Evolutionary conservation across 306 rosid genomes (phyloP).

Genomic region (Alnus glutinosa): DNA sequence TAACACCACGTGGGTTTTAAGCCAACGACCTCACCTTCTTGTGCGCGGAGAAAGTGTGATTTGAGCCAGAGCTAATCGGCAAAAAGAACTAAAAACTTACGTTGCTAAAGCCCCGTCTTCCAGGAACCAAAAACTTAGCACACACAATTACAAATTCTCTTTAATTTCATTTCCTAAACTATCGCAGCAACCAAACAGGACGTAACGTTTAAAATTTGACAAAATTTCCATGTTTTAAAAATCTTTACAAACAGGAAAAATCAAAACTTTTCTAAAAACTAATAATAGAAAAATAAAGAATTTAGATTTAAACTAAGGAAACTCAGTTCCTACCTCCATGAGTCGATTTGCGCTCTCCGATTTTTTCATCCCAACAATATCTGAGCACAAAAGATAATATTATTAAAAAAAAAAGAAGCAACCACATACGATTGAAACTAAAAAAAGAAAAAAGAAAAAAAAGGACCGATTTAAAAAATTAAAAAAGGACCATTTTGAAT

Average conservation of each 20-base stretch:
- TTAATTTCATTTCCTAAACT: not conserved
- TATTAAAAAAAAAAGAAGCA: conserved; percentile 5
- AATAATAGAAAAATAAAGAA: not conserved
- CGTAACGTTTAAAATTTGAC: not conserved
- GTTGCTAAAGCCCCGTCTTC: not conserved
- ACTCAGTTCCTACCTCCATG: conserved; percentile 50
- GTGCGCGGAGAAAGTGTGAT: no score
- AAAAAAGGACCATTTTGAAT: conserved; percentile 47
- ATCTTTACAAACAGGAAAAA: not conserved
- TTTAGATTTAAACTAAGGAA: not conserved
- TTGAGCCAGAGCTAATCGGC: not conserved
- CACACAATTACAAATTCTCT: not conserved
- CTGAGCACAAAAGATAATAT: conserved; percentile 32
- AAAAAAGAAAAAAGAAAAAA: not conserved
- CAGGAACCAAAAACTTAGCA: not conserved
- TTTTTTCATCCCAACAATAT: conserved; percentile 50
- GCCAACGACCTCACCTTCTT: no score
- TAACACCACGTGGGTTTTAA: no score
- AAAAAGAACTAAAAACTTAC: not conserved
- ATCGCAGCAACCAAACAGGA: not conserved
- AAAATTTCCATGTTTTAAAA: not conserved
- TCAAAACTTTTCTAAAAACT: not conserved
- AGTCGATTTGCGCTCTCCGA: conserved; percentile 71
- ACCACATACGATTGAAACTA: not conserved
- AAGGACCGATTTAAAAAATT: not conserved